Evolutionary conservation across 2,329 filamentous ascomycete species (phyloP).

Genomic region (Curvularia spicifera): DNA sequence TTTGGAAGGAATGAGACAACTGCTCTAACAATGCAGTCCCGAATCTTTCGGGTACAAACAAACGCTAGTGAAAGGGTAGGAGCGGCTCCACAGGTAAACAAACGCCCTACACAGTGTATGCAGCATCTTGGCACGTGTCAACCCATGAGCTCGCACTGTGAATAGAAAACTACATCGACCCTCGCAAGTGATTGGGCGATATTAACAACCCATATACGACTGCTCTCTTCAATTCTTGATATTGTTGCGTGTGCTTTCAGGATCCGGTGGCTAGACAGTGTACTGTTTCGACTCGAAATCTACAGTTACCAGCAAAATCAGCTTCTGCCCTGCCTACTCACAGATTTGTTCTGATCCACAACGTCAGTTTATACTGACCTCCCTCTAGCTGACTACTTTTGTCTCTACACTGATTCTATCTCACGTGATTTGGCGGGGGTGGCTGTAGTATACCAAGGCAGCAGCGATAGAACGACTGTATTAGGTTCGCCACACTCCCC

Average conservation of each 20-base stretch:
- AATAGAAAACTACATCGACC: neutral
- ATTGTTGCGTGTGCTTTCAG: neutral
- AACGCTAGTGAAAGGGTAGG: slow-evolving; percentile 1
- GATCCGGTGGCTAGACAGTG: neutral
- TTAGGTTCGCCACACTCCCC: too few relatives aligned
- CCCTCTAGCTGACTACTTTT: too few relatives aligned
- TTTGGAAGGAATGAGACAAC: slow-evolving; percentile 26
- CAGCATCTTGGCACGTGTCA: neutral
- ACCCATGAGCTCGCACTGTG: neutral
- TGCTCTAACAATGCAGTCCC: slow-evolving; percentile 12
- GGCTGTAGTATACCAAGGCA: too few relatives aligned
- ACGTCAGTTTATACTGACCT: too few relatives aligned
- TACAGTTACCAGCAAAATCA: neutral
- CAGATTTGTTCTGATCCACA: too few relatives aligned
- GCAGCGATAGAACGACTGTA: too few relatives aligned
- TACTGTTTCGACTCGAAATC: neutral
- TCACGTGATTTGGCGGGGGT: too few relatives aligned
- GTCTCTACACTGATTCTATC: too few relatives aligned
- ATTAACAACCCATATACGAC: neutral
- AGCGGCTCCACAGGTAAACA: neutral
- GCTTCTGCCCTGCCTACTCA: too few relatives aligned
- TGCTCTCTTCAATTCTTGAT: neutral
- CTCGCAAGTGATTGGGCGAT: neutral
- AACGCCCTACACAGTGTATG: neutral
- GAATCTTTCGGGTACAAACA: slow-evolving; percentile 17